Conservation (phyloP, 1,284 basidiomycete genomes). For the Ceratobasidium sp. region DNA sequence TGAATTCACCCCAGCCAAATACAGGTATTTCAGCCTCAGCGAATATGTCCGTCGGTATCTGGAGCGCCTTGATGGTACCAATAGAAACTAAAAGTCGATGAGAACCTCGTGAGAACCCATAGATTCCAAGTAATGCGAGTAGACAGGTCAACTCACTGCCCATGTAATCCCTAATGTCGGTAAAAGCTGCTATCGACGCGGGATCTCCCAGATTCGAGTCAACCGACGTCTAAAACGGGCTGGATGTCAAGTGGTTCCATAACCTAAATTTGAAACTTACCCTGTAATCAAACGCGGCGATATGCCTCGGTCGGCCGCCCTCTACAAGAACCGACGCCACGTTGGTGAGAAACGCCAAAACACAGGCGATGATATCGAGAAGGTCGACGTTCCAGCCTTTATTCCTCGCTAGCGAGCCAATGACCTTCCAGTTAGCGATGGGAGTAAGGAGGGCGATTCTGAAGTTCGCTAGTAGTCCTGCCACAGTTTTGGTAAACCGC, state of each 20-base stretch:
- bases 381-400: background rate
- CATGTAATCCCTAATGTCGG: slow-evolving; percentile 8
- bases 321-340: slow-evolving; percentile 3
- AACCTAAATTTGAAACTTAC: background rate
- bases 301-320: background rate
- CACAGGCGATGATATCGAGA: background rate
- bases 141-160: background rate
- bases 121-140: background rate
- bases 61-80: background rate
- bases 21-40: slow-evolving; percentile 9
- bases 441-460: slow-evolving; percentile 3
- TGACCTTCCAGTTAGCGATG: slow-evolving; percentile 12
- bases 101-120: background rate
- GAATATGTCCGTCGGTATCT: slow-evolving; percentile 20
- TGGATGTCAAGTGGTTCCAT: background rate
- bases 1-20: slow-evolving; percentile 19
- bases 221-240: background rate
- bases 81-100: background rate
- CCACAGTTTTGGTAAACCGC: background rate
- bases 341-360: slow-evolving; percentile 19
- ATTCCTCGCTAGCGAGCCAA: background rate
- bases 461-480: background rate
- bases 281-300: slow-evolving; percentile 9
- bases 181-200: background rate
- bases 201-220: slow-evolving; percentile 4